Conservation (phyloP, 306 rosid genomes). For the Prunus armeniaca region DNA sequence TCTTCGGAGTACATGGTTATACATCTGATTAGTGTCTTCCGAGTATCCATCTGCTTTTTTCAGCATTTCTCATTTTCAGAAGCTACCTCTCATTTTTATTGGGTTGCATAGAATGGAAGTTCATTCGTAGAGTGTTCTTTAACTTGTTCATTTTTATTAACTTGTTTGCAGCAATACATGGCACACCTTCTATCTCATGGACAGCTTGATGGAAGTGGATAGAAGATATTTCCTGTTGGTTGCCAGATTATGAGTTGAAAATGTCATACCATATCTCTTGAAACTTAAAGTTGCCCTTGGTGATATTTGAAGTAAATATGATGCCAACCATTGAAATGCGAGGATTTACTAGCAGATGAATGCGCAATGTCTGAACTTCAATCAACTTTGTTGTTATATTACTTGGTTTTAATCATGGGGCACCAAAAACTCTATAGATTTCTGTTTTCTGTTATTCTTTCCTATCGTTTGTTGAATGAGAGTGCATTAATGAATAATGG, state of each 20-base stretch:
- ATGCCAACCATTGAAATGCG: not conserved
- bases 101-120: not conserved
- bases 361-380: not conserved
- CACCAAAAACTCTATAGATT: not conserved
- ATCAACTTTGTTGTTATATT: not conserved
- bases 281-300: not conserved
- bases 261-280: not conserved
- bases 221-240: not conserved
- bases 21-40: too few relatives aligned
- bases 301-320: not conserved
- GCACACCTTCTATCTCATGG: conserved; percentile 89
- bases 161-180: conserved; percentile 77
- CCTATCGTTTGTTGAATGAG: not conserved
- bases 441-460: not conserved
- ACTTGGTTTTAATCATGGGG: conserved; percentile 27
- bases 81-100: not conserved
- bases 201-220: conserved; percentile 81
- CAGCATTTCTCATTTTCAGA: not conserved
- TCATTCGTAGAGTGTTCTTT: not conserved
- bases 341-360: not conserved
- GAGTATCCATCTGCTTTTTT: not conserved
- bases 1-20: too few relatives aligned
- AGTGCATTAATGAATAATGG: too few relatives aligned
- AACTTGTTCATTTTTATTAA: not conserved
- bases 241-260: not conserved